Conservation (phyloP, 352 stramenopile species). For the Phytophthora hibernalis region DNA sequence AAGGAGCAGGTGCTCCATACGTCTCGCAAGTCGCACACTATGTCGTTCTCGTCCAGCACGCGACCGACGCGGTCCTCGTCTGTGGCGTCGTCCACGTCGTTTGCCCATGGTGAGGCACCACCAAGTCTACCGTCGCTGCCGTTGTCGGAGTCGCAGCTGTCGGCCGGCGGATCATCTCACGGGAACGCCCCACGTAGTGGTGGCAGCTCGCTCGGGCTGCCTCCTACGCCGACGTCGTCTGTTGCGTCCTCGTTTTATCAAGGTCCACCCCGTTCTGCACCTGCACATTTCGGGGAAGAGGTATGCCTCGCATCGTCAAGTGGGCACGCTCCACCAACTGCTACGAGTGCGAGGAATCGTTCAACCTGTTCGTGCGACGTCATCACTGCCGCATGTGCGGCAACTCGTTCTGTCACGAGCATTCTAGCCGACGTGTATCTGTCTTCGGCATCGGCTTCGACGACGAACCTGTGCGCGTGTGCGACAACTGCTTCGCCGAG, state of each 20-base stretch:
- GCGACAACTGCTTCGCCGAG: conserved; percentile 85
- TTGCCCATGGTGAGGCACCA: conserved; percentile 40
- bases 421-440: conserved; percentile 79
- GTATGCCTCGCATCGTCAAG: conserved; percentile 74
- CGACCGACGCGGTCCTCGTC: conserved; percentile 74
- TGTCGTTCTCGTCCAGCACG: conserved; percentile 70
- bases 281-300: conserved; percentile 42
- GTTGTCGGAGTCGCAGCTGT: conserved; percentile 55
- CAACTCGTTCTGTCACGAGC: conserved; percentile 89
- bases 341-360: conserved; percentile 85
- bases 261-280: conserved; percentile 27
- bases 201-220: conserved; percentile 39
- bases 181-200: conserved; percentile 28
- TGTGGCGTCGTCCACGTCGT: conserved; percentile 63
- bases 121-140: conserved; percentile 49
- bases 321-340: conserved; percentile 84
- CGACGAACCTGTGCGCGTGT: conserved; percentile 85
- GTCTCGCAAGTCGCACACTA: conserved; percentile 60
- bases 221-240: conserved; percentile 40
- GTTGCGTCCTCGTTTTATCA: conserved; percentile 47
- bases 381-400: conserved; percentile 91
- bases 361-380: conserved; percentile 84
- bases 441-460: conserved; percentile 85
- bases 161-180: conserved; percentile 39
- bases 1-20: conserved; percentile 65